phyloP scores from a whole-genome alignment of 2,329 filamentous ascomycete species.

The Paradendryphiella salina region DNA sequence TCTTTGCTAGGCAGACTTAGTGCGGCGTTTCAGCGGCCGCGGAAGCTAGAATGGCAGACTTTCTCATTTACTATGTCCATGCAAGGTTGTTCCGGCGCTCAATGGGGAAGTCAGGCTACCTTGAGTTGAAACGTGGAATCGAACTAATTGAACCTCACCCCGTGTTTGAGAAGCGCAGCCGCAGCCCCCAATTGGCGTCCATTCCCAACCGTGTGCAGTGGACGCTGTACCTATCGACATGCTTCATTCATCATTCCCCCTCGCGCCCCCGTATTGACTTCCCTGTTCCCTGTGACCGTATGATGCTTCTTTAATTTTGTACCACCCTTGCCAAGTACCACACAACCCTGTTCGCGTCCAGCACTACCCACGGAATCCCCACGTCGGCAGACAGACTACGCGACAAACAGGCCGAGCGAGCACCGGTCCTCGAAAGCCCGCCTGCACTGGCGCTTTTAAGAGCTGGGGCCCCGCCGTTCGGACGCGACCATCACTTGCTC shows the following conservation, averaged over 20 bases:
- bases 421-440: slow-evolving; percentile 4
- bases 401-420: slow-evolving; percentile 18
- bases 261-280: slow-evolving; percentile 6
- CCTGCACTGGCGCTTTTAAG: slow-evolving; percentile 14
- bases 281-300: slow-evolving; percentile 9
- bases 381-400: slow-evolving; percentile 12
- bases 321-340: slow-evolving; percentile 28
- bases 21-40: slow-evolving; percentile 18
- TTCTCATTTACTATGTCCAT: slow-evolving; percentile 13
- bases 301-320: slow-evolving; percentile 24
- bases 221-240: slow-evolving; percentile 12
- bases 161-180: slow-evolving; percentile 26
- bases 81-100: slow-evolving; percentile 11
- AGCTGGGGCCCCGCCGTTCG: slow-evolving; percentile 22
- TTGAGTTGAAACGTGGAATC: slow-evolving; percentile 23
- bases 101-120: slow-evolving; percentile 12
- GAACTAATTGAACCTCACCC: slow-evolving; percentile 14
- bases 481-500: slow-evolving; percentile 28
- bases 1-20: slow-evolving; percentile 2
- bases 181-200: slow-evolving; percentile 31
- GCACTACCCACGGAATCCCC: slow-evolving; percentile 2
- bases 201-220: slow-evolving; percentile 1
- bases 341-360: slow-evolving; percentile 15
- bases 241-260: slow-evolving; percentile 14
- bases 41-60: slow-evolving; percentile 18